phyloP scores from a whole-genome alignment of 495 filamentous ascomycete genomes.

The Bacidia rubella region DNA sequence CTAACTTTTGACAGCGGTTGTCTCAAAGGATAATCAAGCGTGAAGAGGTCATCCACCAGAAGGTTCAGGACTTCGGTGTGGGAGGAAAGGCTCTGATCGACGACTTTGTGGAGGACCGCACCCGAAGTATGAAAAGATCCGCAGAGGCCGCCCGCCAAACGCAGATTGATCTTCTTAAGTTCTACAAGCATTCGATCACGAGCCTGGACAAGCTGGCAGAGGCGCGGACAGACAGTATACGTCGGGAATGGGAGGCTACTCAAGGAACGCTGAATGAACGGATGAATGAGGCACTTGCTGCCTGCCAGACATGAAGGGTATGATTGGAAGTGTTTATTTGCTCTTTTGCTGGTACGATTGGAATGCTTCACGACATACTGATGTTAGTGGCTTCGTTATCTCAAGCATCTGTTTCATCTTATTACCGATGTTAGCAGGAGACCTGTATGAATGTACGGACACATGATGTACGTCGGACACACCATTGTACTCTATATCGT shows the following conservation, averaged over 20 bases:
- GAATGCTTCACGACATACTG: too few relatives aligned
- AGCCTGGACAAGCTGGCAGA: not conserved
- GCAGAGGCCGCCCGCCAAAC: not conserved
- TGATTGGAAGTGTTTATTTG: not conserved
- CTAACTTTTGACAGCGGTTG: conserved; percentile 1
- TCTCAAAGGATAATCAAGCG: not conserved
- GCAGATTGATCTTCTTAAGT: not conserved
- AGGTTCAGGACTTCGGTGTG: conserved; percentile 4
- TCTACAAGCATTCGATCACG: not conserved
- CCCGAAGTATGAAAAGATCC: not conserved
- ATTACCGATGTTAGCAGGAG: not conserved
- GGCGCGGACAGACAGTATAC: not conserved
- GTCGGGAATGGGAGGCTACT: not conserved
- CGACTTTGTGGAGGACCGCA: not conserved
- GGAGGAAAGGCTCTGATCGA: conserved; percentile 2
- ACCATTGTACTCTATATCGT: too few relatives aligned
- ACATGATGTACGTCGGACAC: not conserved
- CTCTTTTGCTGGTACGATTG: too few relatives aligned
- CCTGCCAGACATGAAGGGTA: not conserved
- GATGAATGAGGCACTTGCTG: not conserved
- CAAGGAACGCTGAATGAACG: not conserved
- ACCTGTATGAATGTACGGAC: not conserved
- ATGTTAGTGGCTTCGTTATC: too few relatives aligned
- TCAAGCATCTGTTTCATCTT: not conserved
- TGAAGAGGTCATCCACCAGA: not conserved